Base-by-base conservation (phyloP, 169 alveolate species). In the Plasmodium vinckei region DNA sequence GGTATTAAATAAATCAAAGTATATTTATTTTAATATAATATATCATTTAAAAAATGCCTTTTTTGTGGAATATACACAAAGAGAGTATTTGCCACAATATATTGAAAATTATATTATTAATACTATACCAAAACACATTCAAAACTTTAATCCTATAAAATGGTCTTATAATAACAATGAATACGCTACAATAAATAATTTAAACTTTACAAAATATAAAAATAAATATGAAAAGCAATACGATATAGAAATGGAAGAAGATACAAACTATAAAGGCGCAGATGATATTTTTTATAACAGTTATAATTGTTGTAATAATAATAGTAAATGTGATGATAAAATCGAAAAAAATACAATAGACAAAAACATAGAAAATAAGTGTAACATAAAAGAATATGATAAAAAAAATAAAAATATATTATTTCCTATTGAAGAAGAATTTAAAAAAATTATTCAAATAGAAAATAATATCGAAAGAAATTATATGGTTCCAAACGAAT, bases 141-240 rank as follows among this genome's bases (percentile, higher is more conserved):
- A 49, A 19, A 25, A 49, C n/a, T 42, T 19, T 51, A 44, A 59
- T 49, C n/a, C 42, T 33, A 77, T 75, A 9, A 65, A 46, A 49
- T 64, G 53, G 53, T 19, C 65, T 17, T 33, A 33, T 33, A 33
- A 15, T 47, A 68, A 77, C 65, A 54, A 77, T 67, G 57, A 77
- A 65, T 10, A 54, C 42, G 63, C 47, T 17, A 77, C 21, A 63
- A 77, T 77, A 75, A 53, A 57, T 77, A 49, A 63, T 63, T 77
- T 63, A 27, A 65, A 77, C 39, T 49, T 47, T 63, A 51, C 51
- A 68, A 51, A 49, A 27, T 49, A 63, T 33, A 64, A 64, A 64
- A 65, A 33, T 63, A 56, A 77, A 44, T 39, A 59, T 72, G 68
- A 71, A 9, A 39, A 63, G 33, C 60, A 57, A 57, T 21, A 72